Evolutionary conservation across 768 basidiomycete species (phyloP).

Genomic region (Amanita rimosa): DNA sequence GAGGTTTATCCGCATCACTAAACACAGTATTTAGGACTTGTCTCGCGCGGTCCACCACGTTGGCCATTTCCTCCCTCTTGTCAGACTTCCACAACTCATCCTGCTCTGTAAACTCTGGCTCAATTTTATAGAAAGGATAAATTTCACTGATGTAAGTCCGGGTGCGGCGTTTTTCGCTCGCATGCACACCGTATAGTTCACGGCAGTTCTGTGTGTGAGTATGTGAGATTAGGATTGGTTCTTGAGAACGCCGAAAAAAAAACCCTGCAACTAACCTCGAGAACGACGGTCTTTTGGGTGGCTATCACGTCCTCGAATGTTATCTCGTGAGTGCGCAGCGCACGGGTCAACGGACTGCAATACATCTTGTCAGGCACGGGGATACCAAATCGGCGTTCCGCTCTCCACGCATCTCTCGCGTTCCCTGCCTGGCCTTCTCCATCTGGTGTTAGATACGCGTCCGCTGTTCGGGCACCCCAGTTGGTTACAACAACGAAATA

Average conservation of each 20-base stretch:
- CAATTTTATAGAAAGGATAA: constrained; percentile 45
- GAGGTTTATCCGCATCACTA: constrained; percentile 18
- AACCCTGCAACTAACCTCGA: constrained; percentile 35
- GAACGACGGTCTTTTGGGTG: constrained; percentile 23
- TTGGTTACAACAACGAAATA: not conserved
- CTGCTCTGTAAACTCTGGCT: constrained; percentile 47
- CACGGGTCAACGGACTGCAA: constrained; percentile 55
- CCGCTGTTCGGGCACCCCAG: constrained; percentile 27
- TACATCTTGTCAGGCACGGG: constrained; percentile 47
- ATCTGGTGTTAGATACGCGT: constrained; percentile 47
- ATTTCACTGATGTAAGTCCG: constrained; percentile 32
- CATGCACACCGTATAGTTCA: constrained; percentile 57
- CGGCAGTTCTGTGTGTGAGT: constrained; percentile 39
- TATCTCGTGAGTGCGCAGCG: constrained; percentile 42
- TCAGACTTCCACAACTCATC: constrained; percentile 53
- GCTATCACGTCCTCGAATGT: constrained; percentile 33
- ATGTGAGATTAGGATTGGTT: not conserved
- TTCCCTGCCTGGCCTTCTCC: constrained; percentile 45
- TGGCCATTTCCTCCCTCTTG: constrained; percentile 37
- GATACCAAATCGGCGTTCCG: constrained; percentile 30
- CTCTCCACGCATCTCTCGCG: constrained; percentile 34
- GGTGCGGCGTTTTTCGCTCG: constrained; percentile 53
- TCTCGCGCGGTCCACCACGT: constrained; percentile 36
- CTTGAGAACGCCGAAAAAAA: not conserved
- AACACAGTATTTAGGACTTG: constrained; percentile 48